These are phyloP conservation scores for Solanum sejunctum DNA, from an alignment of 257 asterid species.

Conservation along the genomic window DNA sequence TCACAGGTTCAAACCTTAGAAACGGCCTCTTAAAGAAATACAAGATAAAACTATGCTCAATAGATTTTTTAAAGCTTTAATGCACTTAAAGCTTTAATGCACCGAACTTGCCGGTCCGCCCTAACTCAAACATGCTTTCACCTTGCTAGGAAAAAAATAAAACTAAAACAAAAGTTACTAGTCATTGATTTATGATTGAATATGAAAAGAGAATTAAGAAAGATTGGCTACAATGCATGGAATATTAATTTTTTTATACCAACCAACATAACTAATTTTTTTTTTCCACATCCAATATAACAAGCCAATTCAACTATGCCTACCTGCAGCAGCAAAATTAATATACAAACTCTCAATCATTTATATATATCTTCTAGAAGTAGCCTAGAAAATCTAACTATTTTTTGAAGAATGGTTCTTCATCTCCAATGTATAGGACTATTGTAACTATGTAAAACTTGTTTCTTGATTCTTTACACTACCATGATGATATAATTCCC, in stretches of 20 bases:
- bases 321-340: conserved; percentile 65
- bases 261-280: conserved; percentile 23
- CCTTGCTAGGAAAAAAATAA: not conserved
- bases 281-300: conserved; percentile 28
- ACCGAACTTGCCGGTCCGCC: no score
- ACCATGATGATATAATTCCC: conserved; percentile 18
- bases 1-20: no score
- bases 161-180: not conserved
- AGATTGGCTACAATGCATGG: conserved; percentile 1
- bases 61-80: no score
- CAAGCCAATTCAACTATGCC: conserved; percentile 38
- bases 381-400: conserved; percentile 28
- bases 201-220: not conserved
- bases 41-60: no score
- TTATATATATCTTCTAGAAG: conserved; percentile 11
- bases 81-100: no score
- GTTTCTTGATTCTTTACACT: conserved; percentile 33
- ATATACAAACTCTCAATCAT: conserved; percentile 73
- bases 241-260: conserved; percentile 43
- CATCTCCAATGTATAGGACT: conserved; percentile 32
- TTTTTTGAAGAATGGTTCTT: conserved; percentile 31
- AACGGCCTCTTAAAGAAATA: no score
- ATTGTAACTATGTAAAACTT: conserved; percentile 29
- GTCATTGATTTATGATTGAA: not conserved
- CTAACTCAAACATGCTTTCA: not conserved